phyloP scores from a whole-genome alignment of 371 early-diverging fungal genomes.

The Conidiobolus incongruus region DNA sequence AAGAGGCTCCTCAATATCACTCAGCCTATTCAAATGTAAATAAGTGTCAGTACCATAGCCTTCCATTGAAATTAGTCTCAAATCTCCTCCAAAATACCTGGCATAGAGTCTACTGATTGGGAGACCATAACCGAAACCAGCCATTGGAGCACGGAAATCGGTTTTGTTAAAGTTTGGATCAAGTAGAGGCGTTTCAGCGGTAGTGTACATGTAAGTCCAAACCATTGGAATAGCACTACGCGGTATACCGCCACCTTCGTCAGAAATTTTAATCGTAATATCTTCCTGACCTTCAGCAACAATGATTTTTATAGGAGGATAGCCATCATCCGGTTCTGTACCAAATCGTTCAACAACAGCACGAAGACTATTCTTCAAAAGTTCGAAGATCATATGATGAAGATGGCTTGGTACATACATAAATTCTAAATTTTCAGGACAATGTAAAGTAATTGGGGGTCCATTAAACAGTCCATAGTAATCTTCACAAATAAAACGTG shows the following conservation, averaged over 20 bases:
- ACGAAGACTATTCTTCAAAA: constrained; percentile 84
- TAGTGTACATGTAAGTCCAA: constrained; percentile 95
- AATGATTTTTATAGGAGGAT: constrained; percentile 76
- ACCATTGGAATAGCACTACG: constrained; percentile 71
- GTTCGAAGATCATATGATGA: constrained; percentile 94
- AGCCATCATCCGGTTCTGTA: constrained; percentile 55
- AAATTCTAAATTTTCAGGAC: constrained; percentile 70
- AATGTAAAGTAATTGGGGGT: constrained; percentile 62
- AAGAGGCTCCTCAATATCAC: constrained; percentile 79
- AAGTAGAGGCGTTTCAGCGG: constrained; percentile 67
- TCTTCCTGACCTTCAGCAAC: constrained; percentile 92
- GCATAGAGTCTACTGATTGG: constrained; percentile 76
- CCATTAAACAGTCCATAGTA: constrained; percentile 64
- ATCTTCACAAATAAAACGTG: constrained; percentile 78
- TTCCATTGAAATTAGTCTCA: constrained; percentile 87
- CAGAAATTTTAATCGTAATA: constrained; percentile 87
- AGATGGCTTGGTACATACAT: constrained; percentile 92
- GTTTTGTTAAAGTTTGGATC: constrained; percentile 63
- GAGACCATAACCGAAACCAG: constrained; percentile 93
- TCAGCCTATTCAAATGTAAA: constrained; percentile 73
- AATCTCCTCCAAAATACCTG: constrained; percentile 89
- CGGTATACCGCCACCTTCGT: constrained; percentile 92
- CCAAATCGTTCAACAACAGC: constrained; percentile 87
- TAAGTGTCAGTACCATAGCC: constrained; percentile 92
- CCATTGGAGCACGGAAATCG: constrained; percentile 92